Percentiles rank a stretch among this genome's conserved stretches.
These are phyloP conservation scores for Haematococcus lacustris DNA, from an alignment of 139 green algal species.

Conservation along the genomic window DNA sequence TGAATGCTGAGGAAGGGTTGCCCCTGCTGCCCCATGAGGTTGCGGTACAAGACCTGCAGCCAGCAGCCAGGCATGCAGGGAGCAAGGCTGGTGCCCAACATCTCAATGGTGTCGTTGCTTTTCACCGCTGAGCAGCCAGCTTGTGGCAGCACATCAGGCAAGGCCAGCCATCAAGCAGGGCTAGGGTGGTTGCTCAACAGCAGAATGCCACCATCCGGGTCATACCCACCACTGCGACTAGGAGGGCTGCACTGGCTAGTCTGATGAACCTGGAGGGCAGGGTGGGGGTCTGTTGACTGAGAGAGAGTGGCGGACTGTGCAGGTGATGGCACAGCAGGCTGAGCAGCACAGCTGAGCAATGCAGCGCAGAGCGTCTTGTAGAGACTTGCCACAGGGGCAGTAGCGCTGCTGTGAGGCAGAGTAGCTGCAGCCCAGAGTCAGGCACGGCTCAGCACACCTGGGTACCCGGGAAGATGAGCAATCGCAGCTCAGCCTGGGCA, in stretches of 20 bases:
- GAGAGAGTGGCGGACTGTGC: background rate
- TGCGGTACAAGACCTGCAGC: background rate
- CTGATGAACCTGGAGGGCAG: background rate
- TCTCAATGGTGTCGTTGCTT: background rate
- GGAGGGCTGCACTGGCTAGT: background rate
- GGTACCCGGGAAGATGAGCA: slow-evolving; percentile 76
- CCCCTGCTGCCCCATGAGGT: background rate
- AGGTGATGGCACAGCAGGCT: background rate
- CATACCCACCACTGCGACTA: background rate
- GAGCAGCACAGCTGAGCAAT: background rate
- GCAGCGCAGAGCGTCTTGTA: background rate
- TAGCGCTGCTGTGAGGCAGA: too few relatives aligned
- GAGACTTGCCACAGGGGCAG: background rate
- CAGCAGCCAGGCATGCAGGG: background rate
- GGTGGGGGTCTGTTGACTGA: background rate
- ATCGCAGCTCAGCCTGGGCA: slow-evolving; percentile 54
- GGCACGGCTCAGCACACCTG: slow-evolving; percentile 26
- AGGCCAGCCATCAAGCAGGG: background rate
- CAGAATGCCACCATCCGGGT: background rate
- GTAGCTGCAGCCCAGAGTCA: too few relatives aligned
- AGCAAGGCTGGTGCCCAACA: background rate
- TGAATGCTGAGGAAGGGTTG: background rate
- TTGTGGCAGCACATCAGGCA: background rate
- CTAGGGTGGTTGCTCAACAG: background rate
- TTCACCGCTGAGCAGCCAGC: background rate